Evolutionary conservation across 176 grass and related monocot species (phyloP).

Genomic region (Canna indica): DNA sequence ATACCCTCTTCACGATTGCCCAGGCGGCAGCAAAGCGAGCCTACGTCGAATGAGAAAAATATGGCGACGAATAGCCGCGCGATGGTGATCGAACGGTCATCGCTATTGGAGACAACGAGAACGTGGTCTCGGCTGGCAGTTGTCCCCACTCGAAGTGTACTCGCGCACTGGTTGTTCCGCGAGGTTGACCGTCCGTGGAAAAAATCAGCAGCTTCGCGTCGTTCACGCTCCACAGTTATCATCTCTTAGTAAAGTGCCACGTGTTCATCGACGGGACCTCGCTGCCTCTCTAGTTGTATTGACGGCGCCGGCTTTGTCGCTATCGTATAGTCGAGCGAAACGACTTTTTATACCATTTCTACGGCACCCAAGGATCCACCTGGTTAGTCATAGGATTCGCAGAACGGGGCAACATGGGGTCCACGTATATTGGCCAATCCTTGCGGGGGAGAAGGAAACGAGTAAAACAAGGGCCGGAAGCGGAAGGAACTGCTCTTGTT

Average conservation of each 20-base stretch:
- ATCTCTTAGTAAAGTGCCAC: not conserved
- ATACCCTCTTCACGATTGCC: not conserved
- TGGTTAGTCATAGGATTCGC: no score
- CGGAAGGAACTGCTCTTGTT: no score
- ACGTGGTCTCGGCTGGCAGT: not conserved
- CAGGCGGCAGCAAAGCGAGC: not conserved
- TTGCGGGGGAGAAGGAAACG: no score
- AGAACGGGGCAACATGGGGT: no score
- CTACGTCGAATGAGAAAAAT: not conserved
- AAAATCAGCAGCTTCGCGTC: not conserved
- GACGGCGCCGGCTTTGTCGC: no score
- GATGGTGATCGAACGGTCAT: not conserved
- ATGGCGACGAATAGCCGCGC: not conserved
- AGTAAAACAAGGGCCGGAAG: no score
- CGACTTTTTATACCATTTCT: no score
- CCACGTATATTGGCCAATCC: no score
- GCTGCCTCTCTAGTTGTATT: not conserved
- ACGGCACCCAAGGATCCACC: no score
- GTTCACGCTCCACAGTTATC: not conserved
- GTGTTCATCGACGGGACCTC: not conserved
- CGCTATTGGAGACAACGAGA: not conserved
- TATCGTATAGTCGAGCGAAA: no score
- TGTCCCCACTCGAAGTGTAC: not conserved
- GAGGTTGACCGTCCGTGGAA: not conserved
- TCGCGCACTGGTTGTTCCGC: not conserved